Evolutionary conservation across 331 rosid genomes (phyloP), one percentile per base, ranked within the genome.

Genomic region (Dryas integrifolia): DNA sequence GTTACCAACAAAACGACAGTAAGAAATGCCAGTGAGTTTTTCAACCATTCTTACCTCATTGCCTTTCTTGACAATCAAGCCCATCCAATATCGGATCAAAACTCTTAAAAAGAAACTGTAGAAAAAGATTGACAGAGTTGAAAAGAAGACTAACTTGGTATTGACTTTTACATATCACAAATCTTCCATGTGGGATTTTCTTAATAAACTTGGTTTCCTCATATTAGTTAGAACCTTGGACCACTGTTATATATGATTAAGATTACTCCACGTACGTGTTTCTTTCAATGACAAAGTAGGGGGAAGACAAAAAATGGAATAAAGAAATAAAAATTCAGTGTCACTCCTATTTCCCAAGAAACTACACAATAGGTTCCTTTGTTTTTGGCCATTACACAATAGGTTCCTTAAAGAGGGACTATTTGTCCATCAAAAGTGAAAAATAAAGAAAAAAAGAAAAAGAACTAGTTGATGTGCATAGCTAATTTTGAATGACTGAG

Each of bases 31-130:
- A 39, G 67, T 61, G 60, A 58, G 5, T 67, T 76, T 75, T 82
- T 85, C 81, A 82, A 85, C 77, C 71, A 67, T 81, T 74, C 81
- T 89, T 87, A 77, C 84, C 84, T 88, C 95, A 85, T 73, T 83
- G 57, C 60, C 79, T 84, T 71, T 79, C 71, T 39, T 50, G 51
- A 58, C 35, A 30, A 30, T 30, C 73, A 53, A 60, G 67, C 78
- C 14, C 80, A 8, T 7, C 68, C 68, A 21, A 21, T 21, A 9
- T 63, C 35, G 35, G 35, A n/a, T 43, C 24, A 50, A 63, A 63
- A 62, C 35, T 62, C 67, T 41, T 7, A 53, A n/a, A 7, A 56
- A 9, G 9, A 26, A 77, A 59, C 16, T 48, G 5, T 39, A 12
- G 73, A 52, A 52, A 69, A 69, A 69, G 3, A 10, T 66, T 53